phyloP scores from a whole-genome alignment of 768 basidiomycete species.

The Peribolospora baueri region DNA sequence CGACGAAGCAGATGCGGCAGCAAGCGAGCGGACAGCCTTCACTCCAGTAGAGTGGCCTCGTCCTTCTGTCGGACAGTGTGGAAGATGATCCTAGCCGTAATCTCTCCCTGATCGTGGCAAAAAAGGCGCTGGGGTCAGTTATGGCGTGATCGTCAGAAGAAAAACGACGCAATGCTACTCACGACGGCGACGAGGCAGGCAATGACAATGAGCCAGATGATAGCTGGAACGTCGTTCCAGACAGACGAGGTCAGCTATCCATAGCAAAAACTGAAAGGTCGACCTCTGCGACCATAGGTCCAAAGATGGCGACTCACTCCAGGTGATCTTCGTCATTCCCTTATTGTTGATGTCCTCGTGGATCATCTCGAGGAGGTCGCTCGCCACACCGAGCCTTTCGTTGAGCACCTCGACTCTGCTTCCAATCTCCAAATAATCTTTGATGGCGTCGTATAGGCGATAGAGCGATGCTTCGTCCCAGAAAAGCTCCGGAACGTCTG shows the following conservation, averaged over 20 bases:
- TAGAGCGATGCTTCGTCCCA: constrained; percentile 83
- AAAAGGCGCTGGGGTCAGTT: too few species aligned
- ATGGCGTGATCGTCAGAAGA: too few species aligned
- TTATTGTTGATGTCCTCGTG: constrained; percentile 77
- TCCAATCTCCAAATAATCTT: constrained; percentile 84
- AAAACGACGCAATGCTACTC: too few species aligned
- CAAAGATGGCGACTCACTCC: background rate
- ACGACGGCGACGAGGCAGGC: constrained; percentile 68
- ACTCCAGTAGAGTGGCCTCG: too few species aligned
- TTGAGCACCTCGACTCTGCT: constrained; percentile 60
- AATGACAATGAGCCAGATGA: constrained; percentile 68
- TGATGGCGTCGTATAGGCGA: constrained; percentile 68
- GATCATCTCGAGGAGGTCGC: constrained; percentile 57
- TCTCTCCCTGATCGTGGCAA: too few species aligned
- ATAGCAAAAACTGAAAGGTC: background rate
- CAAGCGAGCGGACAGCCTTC: too few species aligned
- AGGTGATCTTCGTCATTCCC: background rate
- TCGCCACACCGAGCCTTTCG: constrained; percentile 63
- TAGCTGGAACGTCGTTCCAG: constrained; percentile 56
- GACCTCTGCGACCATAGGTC: too few species aligned
- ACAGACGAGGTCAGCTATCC: constrained; percentile 34
- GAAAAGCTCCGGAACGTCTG: constrained; percentile 74
- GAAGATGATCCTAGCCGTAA: too few species aligned
- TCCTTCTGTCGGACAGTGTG: too few species aligned
- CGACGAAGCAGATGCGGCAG: too few species aligned